Evolutionary conservation across 768 basidiomycete species (phyloP).

Genomic region (Suillus clintonianus): DNA sequence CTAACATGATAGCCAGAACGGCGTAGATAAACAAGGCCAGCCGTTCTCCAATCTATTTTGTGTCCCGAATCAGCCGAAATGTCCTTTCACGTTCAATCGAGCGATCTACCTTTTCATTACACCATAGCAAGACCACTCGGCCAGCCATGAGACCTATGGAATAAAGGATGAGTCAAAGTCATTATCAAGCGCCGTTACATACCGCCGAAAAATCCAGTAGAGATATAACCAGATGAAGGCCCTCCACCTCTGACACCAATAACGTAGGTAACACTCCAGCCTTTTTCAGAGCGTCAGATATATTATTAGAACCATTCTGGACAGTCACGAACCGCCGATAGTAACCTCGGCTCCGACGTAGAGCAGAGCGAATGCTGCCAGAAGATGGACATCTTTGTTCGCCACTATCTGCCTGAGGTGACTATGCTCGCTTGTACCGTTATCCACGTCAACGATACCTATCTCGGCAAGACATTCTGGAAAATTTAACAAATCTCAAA

Average conservation of each 20-base stretch:
- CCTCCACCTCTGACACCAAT: constrained; percentile 47
- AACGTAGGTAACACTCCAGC: constrained; percentile 72
- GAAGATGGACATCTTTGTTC: constrained; percentile 55
- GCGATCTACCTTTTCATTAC: constrained; percentile 48
- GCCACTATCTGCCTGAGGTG: constrained; percentile 53
- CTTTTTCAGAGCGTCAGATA: constrained; percentile 27
- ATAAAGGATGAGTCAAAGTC: not conserved
- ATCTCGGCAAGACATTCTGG: constrained; percentile 56
- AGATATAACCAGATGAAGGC: constrained; percentile 48
- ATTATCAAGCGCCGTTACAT: constrained; percentile 6
- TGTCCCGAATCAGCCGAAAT: not conserved
- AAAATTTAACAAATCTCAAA: not conserved
- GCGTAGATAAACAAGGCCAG: constrained; percentile 55
- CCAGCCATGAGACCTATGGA: constrained; percentile 54
- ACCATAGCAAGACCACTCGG: constrained; percentile 55
- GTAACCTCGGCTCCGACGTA: constrained; percentile 73
- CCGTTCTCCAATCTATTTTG: constrained; percentile 51
- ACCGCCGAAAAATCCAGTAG: constrained; percentile 61
- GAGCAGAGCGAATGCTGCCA: constrained; percentile 64
- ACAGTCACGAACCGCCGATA: constrained; percentile 35
- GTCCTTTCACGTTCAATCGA: not conserved
- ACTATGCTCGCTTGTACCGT: constrained; percentile 33
- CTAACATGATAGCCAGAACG: constrained; percentile 49
- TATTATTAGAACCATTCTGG: not conserved
- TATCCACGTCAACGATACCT: constrained; percentile 48